A percentile compares a stretch with the other conserved stretches of the same genome.
Conservation (phyloP, 2,329 filamentous ascomycete species). For the Hypoxylon sp. region DNA sequence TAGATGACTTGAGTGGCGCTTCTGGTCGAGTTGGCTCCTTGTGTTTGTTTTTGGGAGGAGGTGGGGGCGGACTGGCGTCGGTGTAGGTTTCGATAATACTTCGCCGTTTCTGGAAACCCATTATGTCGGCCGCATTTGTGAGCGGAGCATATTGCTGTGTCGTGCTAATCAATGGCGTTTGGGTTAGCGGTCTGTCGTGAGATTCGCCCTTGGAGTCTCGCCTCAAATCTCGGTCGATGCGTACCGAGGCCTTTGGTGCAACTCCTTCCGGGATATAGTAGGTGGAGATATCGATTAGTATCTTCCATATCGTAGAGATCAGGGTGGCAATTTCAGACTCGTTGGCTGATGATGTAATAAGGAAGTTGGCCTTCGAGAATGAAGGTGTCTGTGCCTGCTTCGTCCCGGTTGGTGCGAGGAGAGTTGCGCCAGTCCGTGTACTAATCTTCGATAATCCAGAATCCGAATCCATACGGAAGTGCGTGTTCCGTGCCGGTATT, state of each 20-base stretch:
- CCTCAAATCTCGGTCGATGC: slow-evolving; percentile 14
- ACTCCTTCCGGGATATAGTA: slow-evolving; percentile 63
- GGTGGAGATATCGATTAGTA: slow-evolving; percentile 61
- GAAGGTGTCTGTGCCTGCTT: slow-evolving; percentile 49
- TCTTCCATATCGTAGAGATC: slow-evolving; percentile 67
- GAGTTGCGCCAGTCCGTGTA: slow-evolving; percentile 34
- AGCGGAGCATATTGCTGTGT: slow-evolving; percentile 47
- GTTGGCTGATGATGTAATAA: slow-evolving; percentile 69
- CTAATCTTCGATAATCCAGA: slow-evolving; percentile 49
- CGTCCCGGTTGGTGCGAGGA: slow-evolving; percentile 29
- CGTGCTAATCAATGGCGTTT: slow-evolving; percentile 44
- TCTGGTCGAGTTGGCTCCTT: slow-evolving; percentile 28
- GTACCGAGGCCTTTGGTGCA: slow-evolving; percentile 17
- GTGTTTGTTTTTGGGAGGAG: slow-evolving; percentile 19
- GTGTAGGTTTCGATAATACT: slow-evolving; percentile 18
- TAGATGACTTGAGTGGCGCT: slow-evolving; percentile 46
- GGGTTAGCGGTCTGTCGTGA: slow-evolving; percentile 26
- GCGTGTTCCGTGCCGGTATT: slow-evolving; percentile 23
- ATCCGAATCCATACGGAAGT: slow-evolving; percentile 49
- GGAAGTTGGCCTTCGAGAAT: slow-evolving; percentile 69
- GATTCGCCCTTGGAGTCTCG: slow-evolving; percentile 2
- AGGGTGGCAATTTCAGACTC: slow-evolving; percentile 69
- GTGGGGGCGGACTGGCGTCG: slow-evolving; percentile 14
- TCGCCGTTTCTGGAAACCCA: slow-evolving; percentile 42
- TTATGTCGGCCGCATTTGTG: slow-evolving; percentile 46